These are phyloP conservation scores for Stenocarpella maydis DNA, from an alignment of 2,329 filamentous ascomycete species.

Conservation along the genomic window DNA sequence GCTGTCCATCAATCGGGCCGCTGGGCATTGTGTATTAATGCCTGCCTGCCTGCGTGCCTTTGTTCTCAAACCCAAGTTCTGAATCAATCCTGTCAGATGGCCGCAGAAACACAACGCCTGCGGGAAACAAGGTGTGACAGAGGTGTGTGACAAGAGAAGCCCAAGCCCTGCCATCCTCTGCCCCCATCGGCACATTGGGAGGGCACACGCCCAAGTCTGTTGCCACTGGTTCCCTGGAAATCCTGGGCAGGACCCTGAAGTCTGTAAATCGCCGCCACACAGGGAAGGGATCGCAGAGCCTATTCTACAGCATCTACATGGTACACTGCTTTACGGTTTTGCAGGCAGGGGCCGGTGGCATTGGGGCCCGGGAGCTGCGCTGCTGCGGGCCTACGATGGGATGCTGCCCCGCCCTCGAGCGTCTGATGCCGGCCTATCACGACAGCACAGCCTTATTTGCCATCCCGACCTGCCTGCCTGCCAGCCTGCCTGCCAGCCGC, in stretches of 20 bases:
- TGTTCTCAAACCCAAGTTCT: not conserved
- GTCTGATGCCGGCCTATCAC: not conserved
- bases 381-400: no score
- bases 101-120: not conserved
- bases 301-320: no score
- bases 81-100: not conserved
- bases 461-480: not conserved
- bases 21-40: not conserved
- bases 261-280: not conserved
- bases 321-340: constrained; percentile 20
- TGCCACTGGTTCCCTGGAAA: constrained; percentile 1
- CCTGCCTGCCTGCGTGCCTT: no score
- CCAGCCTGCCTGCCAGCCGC: not conserved
- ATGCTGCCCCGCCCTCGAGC: not conserved
- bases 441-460: constrained; percentile 7
- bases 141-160: not conserved
- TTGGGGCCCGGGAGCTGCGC: constrained; percentile 6
- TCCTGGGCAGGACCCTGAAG: constrained; percentile 17
- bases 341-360: not conserved
- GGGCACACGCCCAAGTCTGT: constrained; percentile 1
- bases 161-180: not conserved
- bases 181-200: not conserved
- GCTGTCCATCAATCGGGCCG: not conserved
- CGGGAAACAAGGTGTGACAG: not conserved
- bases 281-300: constrained; percentile 1